Evolutionary conservation across 129 eudicot species (phyloP), one percentile per base, ranked within the genome.

Genomic region (Erigeron canadensis): DNA sequence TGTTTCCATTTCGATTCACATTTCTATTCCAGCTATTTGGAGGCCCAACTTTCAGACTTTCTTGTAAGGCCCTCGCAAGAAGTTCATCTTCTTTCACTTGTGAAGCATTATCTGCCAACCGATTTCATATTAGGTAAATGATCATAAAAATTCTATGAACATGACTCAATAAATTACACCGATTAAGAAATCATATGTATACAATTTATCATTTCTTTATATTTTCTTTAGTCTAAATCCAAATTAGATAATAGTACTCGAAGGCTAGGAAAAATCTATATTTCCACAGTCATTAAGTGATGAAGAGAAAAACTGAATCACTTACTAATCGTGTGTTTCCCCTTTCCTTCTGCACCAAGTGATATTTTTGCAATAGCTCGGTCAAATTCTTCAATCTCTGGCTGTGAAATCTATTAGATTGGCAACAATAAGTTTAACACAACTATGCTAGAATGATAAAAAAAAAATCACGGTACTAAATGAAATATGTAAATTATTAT

Each of bases 21-120:
- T 71, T 84, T 69, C 80, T 73, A 15, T 73, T 68, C 50, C 4
- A 51, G 18, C 65, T 56, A 7, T 85, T 75, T 75, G 87, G 77
- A 82, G 93, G 86, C 58, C 70, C 85, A 17, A 74, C 70, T 67
- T 78, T 81, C 76, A 88, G 75, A 69, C 97, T 91, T 82, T 86
- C 96, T 55, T 86, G 93, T 51, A 91, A 72, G 71, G 93, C 88
- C 85, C 85, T 86, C 44, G 93, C 96, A 70, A 91, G 93, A 82
- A 57, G 81, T 58, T 88, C 93, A 73, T 91, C 97, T 84, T 88
- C 97, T 84, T 88, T 86, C 75, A 82, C 23, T 58, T 76, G 96
- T 43, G 85, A 83, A 61, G 76, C 85, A 78, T 51, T 37, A 81
- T 79, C 96, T 88, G 10, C 44, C 75, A 59, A 45, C 41, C 40